Conservation (phyloP, 2,329 filamentous ascomycete species). For the Tolypocladium endophyticum region DNA sequence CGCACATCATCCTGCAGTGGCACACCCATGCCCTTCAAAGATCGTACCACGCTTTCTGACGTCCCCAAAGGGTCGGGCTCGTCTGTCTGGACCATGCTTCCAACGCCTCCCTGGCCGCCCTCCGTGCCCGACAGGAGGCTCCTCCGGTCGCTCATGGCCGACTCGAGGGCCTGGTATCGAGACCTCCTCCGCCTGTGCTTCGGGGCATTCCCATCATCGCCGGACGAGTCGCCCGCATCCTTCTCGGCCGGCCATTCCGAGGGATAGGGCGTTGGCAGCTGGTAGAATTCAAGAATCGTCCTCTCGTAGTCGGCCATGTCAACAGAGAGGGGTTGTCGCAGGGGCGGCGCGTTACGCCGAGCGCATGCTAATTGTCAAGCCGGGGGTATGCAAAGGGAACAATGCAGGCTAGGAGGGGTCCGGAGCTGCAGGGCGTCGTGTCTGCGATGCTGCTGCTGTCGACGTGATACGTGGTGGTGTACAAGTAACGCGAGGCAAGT, state of each 20-base stretch:
- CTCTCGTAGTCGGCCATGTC: conserved; percentile 62
- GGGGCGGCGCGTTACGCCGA: background rate
- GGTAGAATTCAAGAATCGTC: conserved; percentile 80
- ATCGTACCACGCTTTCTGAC: conserved; percentile 74
- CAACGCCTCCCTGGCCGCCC: conserved; percentile 34
- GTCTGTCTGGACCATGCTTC: conserved; percentile 77
- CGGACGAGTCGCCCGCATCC: conserved; percentile 56
- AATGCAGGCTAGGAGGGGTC: background rate
- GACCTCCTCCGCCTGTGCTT: conserved; percentile 56
- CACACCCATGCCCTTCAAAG: conserved; percentile 65
- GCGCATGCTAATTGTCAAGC: background rate
- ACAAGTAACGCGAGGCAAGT: too few relatives aligned
- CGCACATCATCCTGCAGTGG: conserved; percentile 75
- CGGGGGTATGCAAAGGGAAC: background rate
- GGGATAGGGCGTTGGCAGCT: conserved; percentile 68
- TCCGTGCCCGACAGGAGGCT: conserved; percentile 57
- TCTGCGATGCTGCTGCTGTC: background rate
- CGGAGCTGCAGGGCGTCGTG: background rate
- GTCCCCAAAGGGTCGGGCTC: conserved; percentile 88
- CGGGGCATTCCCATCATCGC: conserved; percentile 37
- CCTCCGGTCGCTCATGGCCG: conserved; percentile 57
- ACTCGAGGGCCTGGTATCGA: conserved; percentile 75
- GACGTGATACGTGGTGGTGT: background rate
- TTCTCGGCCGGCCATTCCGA: conserved; percentile 80
- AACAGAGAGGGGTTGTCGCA: conserved; percentile 1